Percentiles rank a stretch among this genome's conserved stretches.
phyloP scores from a whole-genome alignment of 805 yeast genomes.

The Metschnikowia dekortorum region DNA sequence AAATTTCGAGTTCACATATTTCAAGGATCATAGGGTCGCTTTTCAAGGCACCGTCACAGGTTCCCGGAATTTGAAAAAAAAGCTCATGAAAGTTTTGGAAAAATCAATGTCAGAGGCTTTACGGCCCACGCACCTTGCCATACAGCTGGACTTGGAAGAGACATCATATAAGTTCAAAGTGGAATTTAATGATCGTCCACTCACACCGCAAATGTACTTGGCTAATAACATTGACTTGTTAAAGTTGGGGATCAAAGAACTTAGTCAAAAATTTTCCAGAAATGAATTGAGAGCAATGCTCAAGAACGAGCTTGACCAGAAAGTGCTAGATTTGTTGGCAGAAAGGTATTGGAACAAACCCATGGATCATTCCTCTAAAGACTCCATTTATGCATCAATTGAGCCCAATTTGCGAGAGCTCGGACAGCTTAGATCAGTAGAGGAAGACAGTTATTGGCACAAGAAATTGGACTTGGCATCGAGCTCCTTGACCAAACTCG shows the following conservation, averaged over 20 bases:
- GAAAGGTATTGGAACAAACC: slow-evolving; percentile 88
- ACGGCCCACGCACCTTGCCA: slow-evolving; percentile 80
- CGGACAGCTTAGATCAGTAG: slow-evolving; percentile 42
- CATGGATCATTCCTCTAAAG: slow-evolving; percentile 17
- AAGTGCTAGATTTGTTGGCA: slow-evolving; percentile 80
- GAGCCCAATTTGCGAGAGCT: slow-evolving; percentile 56
- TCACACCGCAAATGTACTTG: slow-evolving; percentile 91
- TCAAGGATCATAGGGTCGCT: slow-evolving; percentile 57
- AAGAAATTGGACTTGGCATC: slow-evolving; percentile 80
- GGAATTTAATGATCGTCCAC: slow-evolving; percentile 89
- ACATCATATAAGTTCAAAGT: slow-evolving; percentile 90
- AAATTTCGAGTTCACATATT: slow-evolving; percentile 51
- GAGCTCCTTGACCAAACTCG: slow-evolving; percentile 81
- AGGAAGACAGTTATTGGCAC: slow-evolving; percentile 82
- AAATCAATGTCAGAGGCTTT: slow-evolving; percentile 85
- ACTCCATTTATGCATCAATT: slow-evolving; percentile 16
- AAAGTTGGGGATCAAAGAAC: slow-evolving; percentile 81
- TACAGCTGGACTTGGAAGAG: slow-evolving; percentile 90
- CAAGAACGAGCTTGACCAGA: slow-evolving; percentile 83
- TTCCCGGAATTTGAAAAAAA: slow-evolving; percentile 68
- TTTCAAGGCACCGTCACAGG: slow-evolving; percentile 68
- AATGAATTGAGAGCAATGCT: slow-evolving; percentile 74
- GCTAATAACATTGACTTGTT: slow-evolving; percentile 88
- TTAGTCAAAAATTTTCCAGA: slow-evolving; percentile 77
- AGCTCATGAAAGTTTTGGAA: slow-evolving; percentile 82